Conservation (phyloP, 1,284 basidiomycete genomes). For the Mrakiaceae sp. region DNA sequence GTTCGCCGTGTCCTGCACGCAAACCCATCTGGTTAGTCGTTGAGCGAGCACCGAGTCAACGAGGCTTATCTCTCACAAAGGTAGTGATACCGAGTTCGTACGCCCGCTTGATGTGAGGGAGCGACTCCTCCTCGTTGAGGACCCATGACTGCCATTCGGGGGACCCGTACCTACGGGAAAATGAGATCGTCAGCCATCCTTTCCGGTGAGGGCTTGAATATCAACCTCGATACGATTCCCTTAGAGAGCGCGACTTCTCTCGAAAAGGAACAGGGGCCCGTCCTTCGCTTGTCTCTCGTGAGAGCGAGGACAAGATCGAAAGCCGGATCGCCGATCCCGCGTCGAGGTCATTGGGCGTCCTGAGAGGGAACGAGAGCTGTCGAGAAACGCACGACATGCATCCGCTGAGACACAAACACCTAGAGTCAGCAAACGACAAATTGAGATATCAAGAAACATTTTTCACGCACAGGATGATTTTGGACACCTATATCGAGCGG, state of each 20-base stretch:
- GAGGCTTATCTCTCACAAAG: neutral
- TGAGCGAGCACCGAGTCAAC: neutral
- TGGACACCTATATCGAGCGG: neutral
- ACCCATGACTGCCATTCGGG: slow-evolving; percentile 8
- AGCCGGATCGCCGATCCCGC: neutral
- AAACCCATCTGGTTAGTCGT: neutral
- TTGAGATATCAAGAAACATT: neutral
- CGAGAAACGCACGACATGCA: neutral
- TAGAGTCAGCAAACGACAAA: neutral
- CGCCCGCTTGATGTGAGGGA: slow-evolving; percentile 6
- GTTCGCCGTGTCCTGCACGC: slow-evolving; percentile 1
- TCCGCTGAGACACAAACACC: neutral
- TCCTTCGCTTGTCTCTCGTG: no score
- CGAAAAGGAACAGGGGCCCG: no score
- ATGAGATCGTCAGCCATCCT: neutral
- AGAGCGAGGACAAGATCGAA: neutral
- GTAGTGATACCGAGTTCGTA: slow-evolving; percentile 5
- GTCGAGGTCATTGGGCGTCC: no score
- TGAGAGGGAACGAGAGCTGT: neutral
- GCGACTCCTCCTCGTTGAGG: slow-evolving; percentile 7
- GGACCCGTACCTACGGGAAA: neutral
- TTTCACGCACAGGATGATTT: slow-evolving; percentile 11
- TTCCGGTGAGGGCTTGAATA: no score
- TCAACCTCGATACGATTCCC: no score
- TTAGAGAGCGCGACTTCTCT: no score